Evolutionary conservation across 495 filamentous ascomycete species (phyloP).

Genomic region (Trichoderma gamsii): DNA sequence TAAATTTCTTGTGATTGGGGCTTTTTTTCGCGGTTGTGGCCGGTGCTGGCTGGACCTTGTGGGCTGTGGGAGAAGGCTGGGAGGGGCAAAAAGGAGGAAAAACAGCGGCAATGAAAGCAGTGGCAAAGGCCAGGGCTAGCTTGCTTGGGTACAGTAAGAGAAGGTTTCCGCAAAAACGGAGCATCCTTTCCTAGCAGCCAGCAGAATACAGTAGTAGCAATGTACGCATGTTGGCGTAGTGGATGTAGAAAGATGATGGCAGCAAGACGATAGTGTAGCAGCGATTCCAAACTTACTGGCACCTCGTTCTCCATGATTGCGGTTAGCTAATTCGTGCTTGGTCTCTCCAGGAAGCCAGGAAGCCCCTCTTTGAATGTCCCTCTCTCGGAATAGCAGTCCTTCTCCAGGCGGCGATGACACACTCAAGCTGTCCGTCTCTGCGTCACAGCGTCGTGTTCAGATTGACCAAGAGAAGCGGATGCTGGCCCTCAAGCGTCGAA

Average conservation of each 20-base stretch:
- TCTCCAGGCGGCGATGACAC: too few species aligned
- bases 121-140: slow-evolving; percentile 1
- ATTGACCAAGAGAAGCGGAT: background rate
- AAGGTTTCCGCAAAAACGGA: background rate
- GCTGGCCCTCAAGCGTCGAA: background rate
- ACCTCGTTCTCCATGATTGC: slow-evolving; percentile 11
- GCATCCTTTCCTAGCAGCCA: background rate
- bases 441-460: background rate
- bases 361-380: background rate
- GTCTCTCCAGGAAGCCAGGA: too few species aligned
- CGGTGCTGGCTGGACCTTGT: slow-evolving; percentile 2
- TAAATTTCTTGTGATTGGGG: slow-evolving; percentile 11
- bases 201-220: background rate
- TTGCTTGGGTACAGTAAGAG: background rate
- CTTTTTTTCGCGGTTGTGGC: slow-evolving; percentile 9
- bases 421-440: background rate
- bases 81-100: slow-evolving; percentile 6
- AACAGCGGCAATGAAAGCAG: background rate
- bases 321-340: background rate
- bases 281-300: background rate
- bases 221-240: background rate
- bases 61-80: background rate
- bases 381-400: background rate
- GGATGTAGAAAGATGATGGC: background rate
- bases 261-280: background rate